Base-by-base conservation (phyloP, 1,284 basidiomycete species). In the Heterobasidion occidentale region DNA sequence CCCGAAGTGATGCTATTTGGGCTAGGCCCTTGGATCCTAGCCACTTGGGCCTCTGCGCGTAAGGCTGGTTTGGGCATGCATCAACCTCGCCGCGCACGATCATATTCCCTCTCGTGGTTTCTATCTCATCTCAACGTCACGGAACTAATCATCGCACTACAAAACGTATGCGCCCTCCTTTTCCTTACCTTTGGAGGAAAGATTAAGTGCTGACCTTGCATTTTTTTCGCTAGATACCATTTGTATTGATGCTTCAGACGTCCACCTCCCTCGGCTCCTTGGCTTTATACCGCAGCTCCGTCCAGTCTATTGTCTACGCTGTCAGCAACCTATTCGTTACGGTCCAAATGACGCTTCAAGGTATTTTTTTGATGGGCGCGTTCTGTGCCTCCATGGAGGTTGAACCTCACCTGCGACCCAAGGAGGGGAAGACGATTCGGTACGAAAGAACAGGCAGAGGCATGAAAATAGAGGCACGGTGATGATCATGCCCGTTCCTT, bases 1-100 rank as follows among this genome's bases (percentile, higher is more conserved):
- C 83, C 86, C 27, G 90, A 94, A 68, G 78, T 92, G 17, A 76
- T 86, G 44, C 73, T 93, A 7, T 94, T 92, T 66, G 88, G 88
- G 7, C 76, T 93, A 9, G 84, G 83, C 17, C 84, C 87, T 36
- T 93, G 90, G 90, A 84, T 92, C 56, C 71, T 93, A 56, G 75
- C 79, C 55, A 80, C 80, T 2, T 93, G 90, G 90, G 78, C 84
- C 2, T 74, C 67, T 38, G 82, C 86, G 6, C 72, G 85, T 62
- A 81, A 75, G 64, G 69, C 79, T 36, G 77, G 83, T 51, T 72
- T 86, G 46, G 76, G 78, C 11, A 75, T 81, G 35, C 84, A 84
- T 70, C 73, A 12, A 46, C 68, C 75, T 38, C 62, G 71, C 33
- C 71, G 52, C 38, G 52, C 56, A 35, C 52, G 46, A 56, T 44